Base-by-base conservation (phyloP, 495 filamentous ascomycete genomes). In the Trichoderma gamsii region DNA sequence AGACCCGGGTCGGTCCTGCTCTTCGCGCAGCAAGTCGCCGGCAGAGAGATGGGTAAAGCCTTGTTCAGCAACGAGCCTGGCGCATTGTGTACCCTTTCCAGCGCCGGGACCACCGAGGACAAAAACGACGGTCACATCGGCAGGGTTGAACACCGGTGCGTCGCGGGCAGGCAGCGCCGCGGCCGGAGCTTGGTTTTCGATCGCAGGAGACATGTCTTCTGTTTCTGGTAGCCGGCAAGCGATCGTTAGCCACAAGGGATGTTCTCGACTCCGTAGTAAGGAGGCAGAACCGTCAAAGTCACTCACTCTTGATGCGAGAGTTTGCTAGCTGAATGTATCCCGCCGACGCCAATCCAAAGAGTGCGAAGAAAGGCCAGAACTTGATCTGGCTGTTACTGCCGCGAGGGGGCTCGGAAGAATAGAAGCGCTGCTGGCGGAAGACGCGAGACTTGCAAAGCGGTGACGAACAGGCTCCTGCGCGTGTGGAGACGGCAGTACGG, bases 31-130 rank as follows among this genome's bases (percentile, higher is more conserved):
- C 23, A 99, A 84, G 80, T 99, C 95, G 65, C 96, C 95, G 12
- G 95, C 95, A 13, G 88, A 92, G 11, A 98, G 88, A 82, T 99
- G 95, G 41, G 84, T 87, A 86, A 99, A 98, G 75, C 87, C 88
- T 80, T 93, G 97, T 79, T 93, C 89, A n/a, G 83, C 79, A 38
- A 97, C 93, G 18, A 99, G 87, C 67, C 92, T 90, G 56, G 87
- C 85, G 81, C 93, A 99, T 77, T 99, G 95, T 41, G 90, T 92
- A 71, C 90, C 90, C 75, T 92, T 92, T 69, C 90, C 90, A 41
- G 90, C 87, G 71, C 90, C 90, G 6, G 90, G 90, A 9, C 90
- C 90, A 77, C 90, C 90, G 66, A 92, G 89, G 18, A 92, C 89
- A 82, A 91, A 92, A 79, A 99, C 83, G 70, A 99, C 94, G 11